Percentiles rank a stretch among this genome's conserved stretches.
phyloP scores from a whole-genome alignment of 805 yeast genomes.

The Kodamaea neixiangensis region DNA sequence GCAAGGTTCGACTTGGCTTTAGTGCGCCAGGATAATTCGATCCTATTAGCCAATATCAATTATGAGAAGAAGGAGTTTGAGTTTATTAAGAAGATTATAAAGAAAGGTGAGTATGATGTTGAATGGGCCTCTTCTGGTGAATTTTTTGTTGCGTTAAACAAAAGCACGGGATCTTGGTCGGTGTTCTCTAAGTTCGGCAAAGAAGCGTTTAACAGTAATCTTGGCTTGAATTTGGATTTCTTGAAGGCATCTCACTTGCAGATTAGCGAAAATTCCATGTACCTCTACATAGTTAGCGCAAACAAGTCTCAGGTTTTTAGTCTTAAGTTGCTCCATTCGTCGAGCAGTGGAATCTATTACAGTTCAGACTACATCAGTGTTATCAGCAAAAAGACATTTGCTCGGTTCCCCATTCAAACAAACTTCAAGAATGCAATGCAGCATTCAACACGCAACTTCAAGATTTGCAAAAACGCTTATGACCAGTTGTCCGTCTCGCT shows the following conservation, averaged over 20 bases:
- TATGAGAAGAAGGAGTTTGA: conserved; percentile 3
- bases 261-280: conserved; percentile 29
- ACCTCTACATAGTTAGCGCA: conserved; percentile 18
- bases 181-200: conserved; percentile 38
- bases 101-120: neutral
- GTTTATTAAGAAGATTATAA: neutral
- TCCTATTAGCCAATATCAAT: neutral
- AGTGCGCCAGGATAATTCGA: neutral
- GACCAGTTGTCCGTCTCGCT: conserved; percentile 32
- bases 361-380: conserved; percentile 30
- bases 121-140: conserved; percentile 41
- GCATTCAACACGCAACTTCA: conserved; percentile 22
- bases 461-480: conserved; percentile 21
- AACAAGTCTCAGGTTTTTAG: conserved; percentile 20
- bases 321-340: conserved; percentile 21
- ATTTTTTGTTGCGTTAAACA: conserved; percentile 26
- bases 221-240: conserved; percentile 17
- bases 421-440: conserved; percentile 28
- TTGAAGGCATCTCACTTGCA: conserved; percentile 25
- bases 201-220: conserved; percentile 26
- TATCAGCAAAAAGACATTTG: conserved; percentile 19
- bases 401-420: conserved; percentile 34
- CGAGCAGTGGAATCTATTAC: conserved; percentile 19
- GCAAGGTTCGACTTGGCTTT: conserved; percentile 25
- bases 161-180: conserved; percentile 29